phyloP scores from a whole-genome alignment of 495 filamentous ascomycete genomes.

The Hamigera avellanea region DNA sequence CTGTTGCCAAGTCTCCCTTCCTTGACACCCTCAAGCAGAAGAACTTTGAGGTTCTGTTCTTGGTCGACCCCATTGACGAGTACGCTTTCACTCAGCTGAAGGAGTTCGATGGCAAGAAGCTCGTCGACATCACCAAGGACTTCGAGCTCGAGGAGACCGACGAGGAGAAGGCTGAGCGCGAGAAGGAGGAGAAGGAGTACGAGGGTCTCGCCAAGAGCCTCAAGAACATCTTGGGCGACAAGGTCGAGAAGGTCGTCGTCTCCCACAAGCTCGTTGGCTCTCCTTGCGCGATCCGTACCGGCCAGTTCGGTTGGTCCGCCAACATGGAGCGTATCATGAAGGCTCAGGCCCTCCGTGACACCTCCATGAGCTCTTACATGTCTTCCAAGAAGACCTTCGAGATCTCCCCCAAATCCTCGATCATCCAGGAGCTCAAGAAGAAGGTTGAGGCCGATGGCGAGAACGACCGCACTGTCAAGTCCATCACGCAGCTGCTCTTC shows the following conservation, averaged over 20 bases:
- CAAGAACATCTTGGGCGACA: conserved; percentile 98
- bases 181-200: conserved; percentile 95
- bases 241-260: conserved; percentile 99
- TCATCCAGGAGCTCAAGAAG: conserved; percentile 97
- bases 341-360: conserved; percentile 98
- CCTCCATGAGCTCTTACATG: conserved; percentile 99
- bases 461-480: conserved; percentile 97
- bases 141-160: conserved; percentile 99
- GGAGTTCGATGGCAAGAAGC: conserved; percentile 99
- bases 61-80: conserved; percentile 98
- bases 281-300: conserved; percentile 97
- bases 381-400: conserved; percentile 99
- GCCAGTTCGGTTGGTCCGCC: conserved; percentile 99
- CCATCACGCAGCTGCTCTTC: conserved; percentile 92
- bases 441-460: conserved; percentile 97
- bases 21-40: conserved; percentile 98
- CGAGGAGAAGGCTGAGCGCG: conserved; percentile 95
- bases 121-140: conserved; percentile 99
- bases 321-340: conserved; percentile 99
- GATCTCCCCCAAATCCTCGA: conserved; percentile 95
- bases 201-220: conserved; percentile 86
- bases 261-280: conserved; percentile 93
- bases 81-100: conserved; percentile 99
- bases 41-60: conserved; percentile 98
- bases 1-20: conserved; percentile 96